Evolutionary conservation across 2,329 filamentous ascomycete genomes (phyloP).

Genomic region (Ascochyta viciae-villosae): DNA sequence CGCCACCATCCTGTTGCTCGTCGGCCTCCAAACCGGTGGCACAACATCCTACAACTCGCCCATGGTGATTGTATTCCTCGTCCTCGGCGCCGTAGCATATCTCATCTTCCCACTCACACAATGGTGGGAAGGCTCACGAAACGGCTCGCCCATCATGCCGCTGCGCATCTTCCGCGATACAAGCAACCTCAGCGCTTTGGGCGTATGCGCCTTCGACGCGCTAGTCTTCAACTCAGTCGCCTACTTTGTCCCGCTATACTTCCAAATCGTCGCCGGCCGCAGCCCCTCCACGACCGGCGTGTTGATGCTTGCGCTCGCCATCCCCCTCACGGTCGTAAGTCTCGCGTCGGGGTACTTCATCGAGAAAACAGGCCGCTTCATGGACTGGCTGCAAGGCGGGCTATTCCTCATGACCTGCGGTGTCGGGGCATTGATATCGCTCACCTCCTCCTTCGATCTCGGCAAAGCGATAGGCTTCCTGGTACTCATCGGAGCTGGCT

Average conservation of each 20-base stretch:
- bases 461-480: conserved; percentile 56
- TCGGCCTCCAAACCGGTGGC: conserved; percentile 62
- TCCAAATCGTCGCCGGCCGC: conserved; percentile 71
- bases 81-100: conserved; percentile 56
- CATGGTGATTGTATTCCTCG: conserved; percentile 59
- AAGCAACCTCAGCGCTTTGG: conserved; percentile 64
- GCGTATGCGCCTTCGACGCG: conserved; percentile 57
- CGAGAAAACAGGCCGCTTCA: conserved; percentile 53
- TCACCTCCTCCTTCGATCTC: conserved; percentile 22
- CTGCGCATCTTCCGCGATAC: conserved; percentile 66
- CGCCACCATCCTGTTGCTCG: conserved; percentile 58
- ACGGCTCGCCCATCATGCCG: conserved; percentile 72
- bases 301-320: conserved; percentile 66
- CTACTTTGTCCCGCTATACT: conserved; percentile 78
- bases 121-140: conserved; percentile 65
- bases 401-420: conserved; percentile 44
- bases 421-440: conserved; percentile 41
- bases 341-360: conserved; percentile 57
- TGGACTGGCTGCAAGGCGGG: conserved; percentile 45
- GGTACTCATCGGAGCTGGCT: conserved; percentile 59
- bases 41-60: conserved; percentile 56
- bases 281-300: conserved; percentile 65
- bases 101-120: conserved; percentile 66
- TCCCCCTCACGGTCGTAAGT: conserved; percentile 54
- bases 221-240: conserved; percentile 70